phyloP scores from a whole-genome alignment of 1,139 yeast genomes.

The Chernovozyma sophiae-reginae region DNA sequence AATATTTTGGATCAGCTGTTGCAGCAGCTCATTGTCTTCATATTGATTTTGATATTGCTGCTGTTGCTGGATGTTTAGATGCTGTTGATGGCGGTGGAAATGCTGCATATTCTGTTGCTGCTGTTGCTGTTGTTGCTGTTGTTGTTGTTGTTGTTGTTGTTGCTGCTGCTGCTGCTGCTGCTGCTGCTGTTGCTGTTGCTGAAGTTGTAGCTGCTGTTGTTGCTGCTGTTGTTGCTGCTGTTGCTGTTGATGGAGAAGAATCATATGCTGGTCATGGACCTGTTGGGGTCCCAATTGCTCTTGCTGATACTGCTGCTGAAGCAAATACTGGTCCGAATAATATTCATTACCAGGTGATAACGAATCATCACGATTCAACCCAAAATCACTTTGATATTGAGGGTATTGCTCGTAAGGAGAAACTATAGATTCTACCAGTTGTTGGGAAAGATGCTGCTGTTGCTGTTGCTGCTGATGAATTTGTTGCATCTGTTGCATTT shows the following conservation, averaged over 20 bases:
- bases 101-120: constrained; percentile 1
- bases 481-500: constrained; percentile 5
- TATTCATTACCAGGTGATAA: background rate
- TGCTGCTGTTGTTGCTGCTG: background rate
- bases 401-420: constrained; percentile 13
- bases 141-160: constrained; percentile 2
- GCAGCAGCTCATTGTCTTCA: background rate
- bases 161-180: constrained; percentile 3
- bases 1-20: constrained; percentile 1
- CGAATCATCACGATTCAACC: constrained; percentile 2
- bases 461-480: constrained; percentile 5
- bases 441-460: constrained; percentile 3
- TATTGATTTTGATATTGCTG: constrained; percentile 3
- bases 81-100: background rate
- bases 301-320: constrained; percentile 3
- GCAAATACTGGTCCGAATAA: background rate
- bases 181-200: constrained; percentile 3
- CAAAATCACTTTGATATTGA: constrained; percentile 13
- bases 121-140: constrained; percentile 2
- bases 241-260: constrained; percentile 1
- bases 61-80: constrained; percentile 1
- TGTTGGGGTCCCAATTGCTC: constrained; percentile 3
- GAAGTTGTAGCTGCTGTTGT: constrained; percentile 6
- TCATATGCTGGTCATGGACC: background rate
- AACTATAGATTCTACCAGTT: background rate